These are phyloP conservation scores for Tetraselmis chui DNA, from an alignment of 139 green algal genomes.

Conservation along the genomic window DNA sequence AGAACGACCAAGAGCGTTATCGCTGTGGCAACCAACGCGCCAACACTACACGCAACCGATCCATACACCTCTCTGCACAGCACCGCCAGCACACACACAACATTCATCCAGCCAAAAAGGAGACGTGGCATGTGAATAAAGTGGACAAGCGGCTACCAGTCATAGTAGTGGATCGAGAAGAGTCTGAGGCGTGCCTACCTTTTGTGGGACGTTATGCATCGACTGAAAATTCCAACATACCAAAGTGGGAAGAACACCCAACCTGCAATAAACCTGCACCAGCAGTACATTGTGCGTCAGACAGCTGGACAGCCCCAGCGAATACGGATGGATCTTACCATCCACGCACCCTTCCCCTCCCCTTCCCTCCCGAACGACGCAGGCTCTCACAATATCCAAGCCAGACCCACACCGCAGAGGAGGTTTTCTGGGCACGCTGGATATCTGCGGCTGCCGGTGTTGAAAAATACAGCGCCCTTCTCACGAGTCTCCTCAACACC, in stretches of 20 bases:
- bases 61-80: not conserved
- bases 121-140: too few species aligned
- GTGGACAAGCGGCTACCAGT: too few species aligned
- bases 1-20: not conserved
- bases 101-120: too few species aligned
- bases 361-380: too few species aligned
- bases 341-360: too few species aligned
- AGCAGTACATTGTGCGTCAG: too few species aligned
- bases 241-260: not conserved
- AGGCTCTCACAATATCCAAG: not conserved
- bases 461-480: not conserved
- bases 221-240: not conserved
- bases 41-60: not conserved
- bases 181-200: too few species aligned
- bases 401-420: not conserved
- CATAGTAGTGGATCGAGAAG: too few species aligned
- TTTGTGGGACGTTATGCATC: not conserved
- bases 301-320: too few species aligned
- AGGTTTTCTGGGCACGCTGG: not conserved
- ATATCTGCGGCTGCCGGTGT: not conserved
- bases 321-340: too few species aligned
- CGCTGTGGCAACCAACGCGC: not conserved
- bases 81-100: too few species aligned
- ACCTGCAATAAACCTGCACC: not conserved
- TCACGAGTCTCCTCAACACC: too few species aligned